A percentile compares a stretch with the other conserved stretches of the same genome.
These are phyloP conservation scores for Limonomyces culmigenus DNA, from an alignment of 1,284 basidiomycete species.

Conservation along the genomic window DNA sequence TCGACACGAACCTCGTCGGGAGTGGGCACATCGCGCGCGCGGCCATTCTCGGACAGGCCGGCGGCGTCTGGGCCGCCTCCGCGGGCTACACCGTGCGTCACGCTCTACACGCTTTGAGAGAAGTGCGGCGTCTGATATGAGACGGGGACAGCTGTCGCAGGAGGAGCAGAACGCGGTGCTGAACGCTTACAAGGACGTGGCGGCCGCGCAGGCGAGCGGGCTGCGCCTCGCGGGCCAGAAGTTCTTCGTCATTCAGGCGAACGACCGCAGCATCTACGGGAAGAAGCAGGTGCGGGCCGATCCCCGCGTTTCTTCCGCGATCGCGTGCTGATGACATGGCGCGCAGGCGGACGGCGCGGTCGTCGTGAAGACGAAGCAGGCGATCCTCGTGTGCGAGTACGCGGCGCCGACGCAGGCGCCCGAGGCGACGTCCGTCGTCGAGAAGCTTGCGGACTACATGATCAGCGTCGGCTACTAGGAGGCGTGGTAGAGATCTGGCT, in stretches of 20 bases:
- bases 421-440: constrained; percentile 62
- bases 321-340: constrained; percentile 3
- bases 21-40: constrained; percentile 63
- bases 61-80: constrained; percentile 79
- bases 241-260: constrained; percentile 61
- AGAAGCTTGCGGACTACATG: constrained; percentile 71
- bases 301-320: constrained; percentile 2
- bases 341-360: constrained; percentile 67
- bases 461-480: constrained; percentile 37
- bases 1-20: constrained; percentile 74
- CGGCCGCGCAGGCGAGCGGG: constrained; percentile 35
- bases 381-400: constrained; percentile 76
- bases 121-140: neutral
- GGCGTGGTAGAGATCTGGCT: neutral
- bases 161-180: constrained; percentile 64
- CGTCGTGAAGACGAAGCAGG: constrained; percentile 80
- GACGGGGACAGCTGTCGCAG: constrained; percentile 40
- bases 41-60: constrained; percentile 74
- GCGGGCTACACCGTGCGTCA: constrained; percentile 55
- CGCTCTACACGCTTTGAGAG: neutral
- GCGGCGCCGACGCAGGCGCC: constrained; percentile 47
- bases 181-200: constrained; percentile 32
- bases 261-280: constrained; percentile 51
- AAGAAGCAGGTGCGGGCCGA: constrained; percentile 61
- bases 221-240: constrained; percentile 61